These are phyloP conservation scores for Zancudomyces culisetae DNA, from an alignment of 371 early-diverging fungal species.

Conservation along the genomic window DNA sequence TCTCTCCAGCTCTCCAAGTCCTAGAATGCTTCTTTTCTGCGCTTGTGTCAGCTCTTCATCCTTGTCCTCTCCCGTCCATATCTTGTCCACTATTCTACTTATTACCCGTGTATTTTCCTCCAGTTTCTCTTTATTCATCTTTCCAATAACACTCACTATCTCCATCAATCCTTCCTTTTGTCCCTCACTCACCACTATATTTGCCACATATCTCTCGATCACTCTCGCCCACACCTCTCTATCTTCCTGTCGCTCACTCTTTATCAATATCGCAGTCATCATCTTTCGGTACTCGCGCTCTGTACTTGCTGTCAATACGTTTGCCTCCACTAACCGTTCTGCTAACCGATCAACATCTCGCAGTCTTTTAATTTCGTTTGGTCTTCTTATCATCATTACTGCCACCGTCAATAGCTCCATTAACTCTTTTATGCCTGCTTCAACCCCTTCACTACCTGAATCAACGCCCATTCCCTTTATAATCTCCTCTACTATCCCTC, in stretches of 20 bases:
- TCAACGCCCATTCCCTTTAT: too few species aligned
- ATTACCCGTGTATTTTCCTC: not conserved
- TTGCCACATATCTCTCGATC: not conserved
- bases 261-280: not conserved
- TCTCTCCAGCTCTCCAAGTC: too few species aligned
- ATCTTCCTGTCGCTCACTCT: not conserved
- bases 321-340: not conserved
- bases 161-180: not conserved
- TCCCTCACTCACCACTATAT: not conserved
- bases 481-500: too few species aligned
- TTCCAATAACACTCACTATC: not conserved
- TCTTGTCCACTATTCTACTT: not conserved
- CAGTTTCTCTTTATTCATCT: not conserved
- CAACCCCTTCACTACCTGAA: too few species aligned
- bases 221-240: not conserved
- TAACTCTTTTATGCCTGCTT: slow-evolving; percentile 11
- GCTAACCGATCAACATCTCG: not conserved
- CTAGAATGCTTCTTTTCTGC: too few species aligned
- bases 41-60: too few species aligned
- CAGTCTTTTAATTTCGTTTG: too few species aligned
- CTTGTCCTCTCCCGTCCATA: not conserved
- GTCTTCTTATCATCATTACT: slow-evolving; percentile 31
- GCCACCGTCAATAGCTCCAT: slow-evolving; percentile 22
- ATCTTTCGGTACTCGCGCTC: not conserved
- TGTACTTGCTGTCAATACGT: not conserved